Evolutionary conservation across 148 eudicot species (phyloP).

Genomic region (Rhododendron kiyosumense): DNA sequence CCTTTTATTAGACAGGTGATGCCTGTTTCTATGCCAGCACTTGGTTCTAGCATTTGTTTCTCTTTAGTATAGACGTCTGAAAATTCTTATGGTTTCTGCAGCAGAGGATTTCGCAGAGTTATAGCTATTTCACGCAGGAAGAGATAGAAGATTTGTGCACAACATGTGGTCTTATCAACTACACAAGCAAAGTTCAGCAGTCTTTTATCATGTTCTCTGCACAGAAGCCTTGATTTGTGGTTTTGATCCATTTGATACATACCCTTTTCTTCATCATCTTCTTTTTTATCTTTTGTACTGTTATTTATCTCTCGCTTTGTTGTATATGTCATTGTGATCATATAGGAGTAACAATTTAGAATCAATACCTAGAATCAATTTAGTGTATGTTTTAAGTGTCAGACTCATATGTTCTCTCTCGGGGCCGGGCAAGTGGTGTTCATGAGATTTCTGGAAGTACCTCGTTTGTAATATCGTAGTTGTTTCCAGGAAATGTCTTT

Average conservation of each 20-base stretch:
- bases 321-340: neutral
- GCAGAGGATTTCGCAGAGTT: slow-evolving; percentile 38
- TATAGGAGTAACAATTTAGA: neutral
- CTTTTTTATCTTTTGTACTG: neutral
- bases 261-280: slow-evolving; percentile 6
- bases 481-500: too few relatives aligned
- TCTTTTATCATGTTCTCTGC: slow-evolving; percentile 86
- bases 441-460: too few relatives aligned
- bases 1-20: slow-evolving; percentile 66
- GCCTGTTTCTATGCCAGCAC: neutral
- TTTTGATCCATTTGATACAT: neutral
- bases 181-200: slow-evolving; percentile 57
- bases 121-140: slow-evolving; percentile 53
- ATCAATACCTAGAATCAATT: neutral
- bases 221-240: slow-evolving; percentile 52
- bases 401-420: too few relatives aligned
- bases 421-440: too few relatives aligned
- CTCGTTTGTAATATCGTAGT: neutral
- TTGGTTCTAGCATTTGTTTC: neutral
- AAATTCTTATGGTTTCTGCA: neutral
- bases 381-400: too few relatives aligned
- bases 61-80: neutral
- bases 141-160: slow-evolving; percentile 83
- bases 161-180: slow-evolving; percentile 78
- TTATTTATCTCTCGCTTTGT: neutral